A percentile compares a stretch with the other conserved stretches of the same genome.
Conservation (phyloP, 768 basidiomycete genomes). For the Gautieria morchelliformis region DNA sequence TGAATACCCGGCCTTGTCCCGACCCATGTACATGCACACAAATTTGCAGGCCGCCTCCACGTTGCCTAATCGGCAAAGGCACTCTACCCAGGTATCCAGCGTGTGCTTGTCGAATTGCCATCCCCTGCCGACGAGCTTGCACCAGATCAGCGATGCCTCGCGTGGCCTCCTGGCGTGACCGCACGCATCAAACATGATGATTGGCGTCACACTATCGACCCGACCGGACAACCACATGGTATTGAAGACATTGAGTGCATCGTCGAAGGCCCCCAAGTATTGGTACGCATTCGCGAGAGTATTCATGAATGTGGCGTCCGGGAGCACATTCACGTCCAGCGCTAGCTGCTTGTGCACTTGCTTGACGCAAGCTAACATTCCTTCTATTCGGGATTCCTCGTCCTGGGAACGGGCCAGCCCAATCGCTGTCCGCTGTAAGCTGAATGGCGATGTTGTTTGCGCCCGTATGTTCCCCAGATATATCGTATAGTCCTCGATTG, state of each 20-base stretch:
- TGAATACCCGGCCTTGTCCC: slow-evolving; percentile 19
- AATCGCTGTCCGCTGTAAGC: slow-evolving; percentile 12
- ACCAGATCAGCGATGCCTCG: slow-evolving; percentile 46
- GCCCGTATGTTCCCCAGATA: slow-evolving; percentile 35
- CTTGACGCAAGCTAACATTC: slow-evolving; percentile 18
- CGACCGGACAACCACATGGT: slow-evolving; percentile 48
- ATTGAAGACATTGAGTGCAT: slow-evolving; percentile 77
- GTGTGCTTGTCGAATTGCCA: slow-evolving; percentile 54
- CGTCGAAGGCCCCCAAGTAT: slow-evolving; percentile 58
- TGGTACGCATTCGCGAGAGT: slow-evolving; percentile 86
- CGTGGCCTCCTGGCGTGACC: slow-evolving; percentile 46
- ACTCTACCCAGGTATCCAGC: slow-evolving; percentile 81
- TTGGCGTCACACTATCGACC: slow-evolving; percentile 57
- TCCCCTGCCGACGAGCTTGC: slow-evolving; percentile 36
- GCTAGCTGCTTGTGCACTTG: slow-evolving; percentile 67
- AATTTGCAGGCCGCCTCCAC: slow-evolving; percentile 59
- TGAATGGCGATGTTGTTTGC: slow-evolving; percentile 40
- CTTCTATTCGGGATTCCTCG: slow-evolving; percentile 11
- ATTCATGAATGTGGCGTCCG: slow-evolving; percentile 66
- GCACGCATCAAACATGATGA: slow-evolving; percentile 81
- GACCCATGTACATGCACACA: slow-evolving; percentile 57
- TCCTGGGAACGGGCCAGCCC: slow-evolving; percentile 15
- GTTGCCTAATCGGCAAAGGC: slow-evolving; percentile 62
- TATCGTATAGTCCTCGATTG: slow-evolving; percentile 48
- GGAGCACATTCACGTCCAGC: slow-evolving; percentile 68